A percentile compares a stretch with the other conserved stretches of the same genome.
Conservation (phyloP, 2,329 filamentous ascomycete species). For the Epichloe baconii region DNA sequence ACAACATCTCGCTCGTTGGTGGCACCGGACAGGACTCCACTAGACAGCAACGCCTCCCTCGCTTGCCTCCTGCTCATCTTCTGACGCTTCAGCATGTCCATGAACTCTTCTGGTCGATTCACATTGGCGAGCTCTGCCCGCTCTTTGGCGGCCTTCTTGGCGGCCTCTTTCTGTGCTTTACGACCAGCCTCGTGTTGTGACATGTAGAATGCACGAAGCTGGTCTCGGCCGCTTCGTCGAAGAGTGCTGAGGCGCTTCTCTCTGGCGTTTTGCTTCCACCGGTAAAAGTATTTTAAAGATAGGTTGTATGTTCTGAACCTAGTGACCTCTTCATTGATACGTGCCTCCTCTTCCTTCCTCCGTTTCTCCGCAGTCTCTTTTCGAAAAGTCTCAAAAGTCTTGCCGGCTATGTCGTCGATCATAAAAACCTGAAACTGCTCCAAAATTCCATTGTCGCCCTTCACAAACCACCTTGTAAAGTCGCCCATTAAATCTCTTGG, state of each 20-base stretch:
- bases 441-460: slow-evolving; percentile 39
- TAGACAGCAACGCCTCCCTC: slow-evolving; percentile 27
- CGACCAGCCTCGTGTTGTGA: slow-evolving; percentile 21
- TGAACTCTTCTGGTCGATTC: slow-evolving; percentile 23
- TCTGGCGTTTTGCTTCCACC: slow-evolving; percentile 38
- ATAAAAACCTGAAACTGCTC: slow-evolving; percentile 34
- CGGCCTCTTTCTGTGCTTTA: slow-evolving; percentile 22
- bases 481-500: slow-evolving; percentile 31
- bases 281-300: slow-evolving; percentile 41
- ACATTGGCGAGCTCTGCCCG: slow-evolving; percentile 14
- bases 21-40: slow-evolving; percentile 28
- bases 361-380: slow-evolving; percentile 27
- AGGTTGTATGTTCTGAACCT: slow-evolving; percentile 37
- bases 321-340: slow-evolving; percentile 31
- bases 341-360: slow-evolving; percentile 34
- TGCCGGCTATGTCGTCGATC: slow-evolving; percentile 30
- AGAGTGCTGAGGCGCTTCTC: slow-evolving; percentile 35
- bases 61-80: slow-evolving; percentile 18
- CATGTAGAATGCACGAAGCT: slow-evolving; percentile 33
- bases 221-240: slow-evolving; percentile 37
- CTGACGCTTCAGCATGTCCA: slow-evolving; percentile 19
- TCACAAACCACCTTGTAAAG: slow-evolving; percentile 41
- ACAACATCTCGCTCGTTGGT: slow-evolving; percentile 23
- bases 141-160: slow-evolving; percentile 14
- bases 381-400: slow-evolving; percentile 28